These are phyloP conservation scores for Suillus spraguei DNA, from an alignment of 768 basidiomycete genomes.

Conservation along the genomic window DNA sequence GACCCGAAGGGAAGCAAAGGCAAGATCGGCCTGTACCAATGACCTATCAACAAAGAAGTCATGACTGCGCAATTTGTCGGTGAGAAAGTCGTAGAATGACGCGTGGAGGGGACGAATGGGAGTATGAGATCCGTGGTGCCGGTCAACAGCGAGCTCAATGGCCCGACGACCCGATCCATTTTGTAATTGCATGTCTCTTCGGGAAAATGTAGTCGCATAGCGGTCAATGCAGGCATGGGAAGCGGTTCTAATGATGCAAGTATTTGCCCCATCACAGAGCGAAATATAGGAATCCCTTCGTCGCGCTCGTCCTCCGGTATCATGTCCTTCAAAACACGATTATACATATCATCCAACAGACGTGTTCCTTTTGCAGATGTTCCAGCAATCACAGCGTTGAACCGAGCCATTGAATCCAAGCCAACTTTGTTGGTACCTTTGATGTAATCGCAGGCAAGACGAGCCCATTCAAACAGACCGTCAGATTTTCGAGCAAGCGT, in stretches of 20 bases:
- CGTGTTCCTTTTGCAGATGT: neutral
- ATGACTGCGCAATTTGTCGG: conserved; percentile 14
- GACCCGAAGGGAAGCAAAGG: conserved; percentile 24
- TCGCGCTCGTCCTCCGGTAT: conserved; percentile 1
- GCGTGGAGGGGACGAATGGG: conserved; percentile 24
- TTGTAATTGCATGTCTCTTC: no score
- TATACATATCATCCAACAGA: conserved; percentile 12
- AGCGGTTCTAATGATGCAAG: conserved; percentile 8
- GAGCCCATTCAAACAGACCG: conserved; percentile 14
- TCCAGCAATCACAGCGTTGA: neutral
- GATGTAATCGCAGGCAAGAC: conserved; percentile 14
- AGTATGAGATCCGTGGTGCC: neutral
- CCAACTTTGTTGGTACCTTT: neutral
- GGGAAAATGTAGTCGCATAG: neutral
- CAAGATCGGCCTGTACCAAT: conserved; percentile 5
- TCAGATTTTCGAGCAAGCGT: conserved; percentile 6
- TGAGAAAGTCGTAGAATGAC: conserved; percentile 31
- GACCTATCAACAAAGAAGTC: conserved; percentile 16
- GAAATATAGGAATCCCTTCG: neutral
- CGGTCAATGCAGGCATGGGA: neutral
- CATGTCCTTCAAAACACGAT: neutral
- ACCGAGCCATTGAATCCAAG: neutral
- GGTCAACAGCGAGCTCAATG: conserved; percentile 10
- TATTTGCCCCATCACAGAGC: conserved; percentile 8
- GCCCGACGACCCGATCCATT: neutral